Conservation (phyloP, 306 rosid genomes). For the Prunus davidiana region DNA sequence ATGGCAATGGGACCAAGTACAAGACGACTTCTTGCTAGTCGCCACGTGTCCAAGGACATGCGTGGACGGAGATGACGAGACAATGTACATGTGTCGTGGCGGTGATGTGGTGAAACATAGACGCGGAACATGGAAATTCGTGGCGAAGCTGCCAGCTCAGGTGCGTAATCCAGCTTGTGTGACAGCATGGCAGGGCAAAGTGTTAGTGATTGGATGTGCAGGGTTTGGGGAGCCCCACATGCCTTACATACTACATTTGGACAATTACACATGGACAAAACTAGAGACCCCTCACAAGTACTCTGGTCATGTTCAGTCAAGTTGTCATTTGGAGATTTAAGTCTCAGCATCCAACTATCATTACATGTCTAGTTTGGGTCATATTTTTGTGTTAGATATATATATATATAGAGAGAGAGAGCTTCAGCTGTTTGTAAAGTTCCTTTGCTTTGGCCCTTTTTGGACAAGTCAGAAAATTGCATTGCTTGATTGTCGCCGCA, state of each 20-base stretch:
- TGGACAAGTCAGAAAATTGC: no score
- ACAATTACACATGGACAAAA: constrained; percentile 34
- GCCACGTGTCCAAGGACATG: constrained; percentile 53
- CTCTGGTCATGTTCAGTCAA: constrained; percentile 61
- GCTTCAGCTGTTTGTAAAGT: no score
- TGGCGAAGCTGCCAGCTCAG: constrained; percentile 40
- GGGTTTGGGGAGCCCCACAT: constrained; percentile 46
- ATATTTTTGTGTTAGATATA: background rate
- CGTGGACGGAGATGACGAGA: constrained; percentile 22
- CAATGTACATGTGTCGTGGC: constrained; percentile 31
- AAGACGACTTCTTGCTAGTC: constrained; percentile 31
- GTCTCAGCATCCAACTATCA: background rate
- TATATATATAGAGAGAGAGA: no score
- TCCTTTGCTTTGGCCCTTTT: no score
- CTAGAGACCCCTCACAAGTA: constrained; percentile 30
- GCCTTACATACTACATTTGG: constrained; percentile 28
- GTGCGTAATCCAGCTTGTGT: constrained; percentile 36
- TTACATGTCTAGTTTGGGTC: background rate
- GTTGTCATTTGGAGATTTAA: constrained; percentile 53
- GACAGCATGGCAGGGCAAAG: constrained; percentile 29
- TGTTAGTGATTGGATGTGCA: constrained; percentile 47
- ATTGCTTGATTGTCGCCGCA: no score
- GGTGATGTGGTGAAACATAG: constrained; percentile 23
- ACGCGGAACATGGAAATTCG: constrained; percentile 37
- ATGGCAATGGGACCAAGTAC: constrained; percentile 40